Percentiles rank a stretch among this genome's conserved stretches.
Evolutionary conservation across 208 protist genomes (phyloP).

Genomic region (Angomonas ambiguus): DNA sequence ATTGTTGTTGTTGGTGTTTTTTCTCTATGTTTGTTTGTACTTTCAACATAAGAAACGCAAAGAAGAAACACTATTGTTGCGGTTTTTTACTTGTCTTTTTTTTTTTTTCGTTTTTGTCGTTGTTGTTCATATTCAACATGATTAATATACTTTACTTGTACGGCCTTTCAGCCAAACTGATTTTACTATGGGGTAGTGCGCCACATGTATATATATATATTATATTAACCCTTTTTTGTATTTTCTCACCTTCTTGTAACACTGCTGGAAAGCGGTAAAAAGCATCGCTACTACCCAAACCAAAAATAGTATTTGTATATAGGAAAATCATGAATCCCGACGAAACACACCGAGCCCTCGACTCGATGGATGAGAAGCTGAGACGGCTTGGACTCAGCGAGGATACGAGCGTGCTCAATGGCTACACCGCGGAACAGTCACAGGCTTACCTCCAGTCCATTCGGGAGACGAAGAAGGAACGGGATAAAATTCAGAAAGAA

Average conservation of each 20-base stretch:
- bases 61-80: no score
- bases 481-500: conserved; percentile 43
- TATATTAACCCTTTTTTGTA: no score
- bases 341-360: conserved; percentile 41
- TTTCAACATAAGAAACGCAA: no score
- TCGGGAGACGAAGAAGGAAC: conserved; percentile 45
- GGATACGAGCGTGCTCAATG: conserved; percentile 8
- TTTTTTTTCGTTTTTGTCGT: no score
- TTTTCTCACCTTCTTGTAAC: no score
- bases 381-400: conserved; percentile 51
- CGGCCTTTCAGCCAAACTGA: no score
- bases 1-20: no score
- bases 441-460: conserved; percentile 55
- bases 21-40: no score
- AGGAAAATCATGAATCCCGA: conserved; percentile 12
- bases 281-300: neutral
- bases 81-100: conserved; percentile 7
- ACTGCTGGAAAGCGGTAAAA: neutral
- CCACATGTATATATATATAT: no score
- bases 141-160: no score
- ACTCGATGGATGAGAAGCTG: conserved; percentile 78
- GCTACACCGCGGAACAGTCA: conserved; percentile 3
- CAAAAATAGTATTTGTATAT: neutral
- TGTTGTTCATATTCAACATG: no score
- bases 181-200: no score